phyloP scores from a whole-genome alignment of 169 alveolate genomes.

The Eimeria tenella region DNA sequence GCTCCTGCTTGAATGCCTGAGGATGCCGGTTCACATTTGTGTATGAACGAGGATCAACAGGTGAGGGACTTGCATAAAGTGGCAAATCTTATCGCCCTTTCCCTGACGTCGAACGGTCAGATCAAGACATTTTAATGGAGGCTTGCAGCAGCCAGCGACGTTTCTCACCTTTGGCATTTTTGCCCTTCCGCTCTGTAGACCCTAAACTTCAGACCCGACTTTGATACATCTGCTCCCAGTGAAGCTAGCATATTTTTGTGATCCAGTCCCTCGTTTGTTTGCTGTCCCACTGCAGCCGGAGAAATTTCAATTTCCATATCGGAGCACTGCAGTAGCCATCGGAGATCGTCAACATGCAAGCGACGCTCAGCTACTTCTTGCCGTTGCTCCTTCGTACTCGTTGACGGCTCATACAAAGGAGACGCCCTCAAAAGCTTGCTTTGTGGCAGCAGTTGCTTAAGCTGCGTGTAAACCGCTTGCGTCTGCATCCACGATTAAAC shows the following conservation, averaged over 20 bases:
- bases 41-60: too few species aligned
- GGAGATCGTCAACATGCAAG: conserved; percentile 73
- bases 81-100: too few species aligned
- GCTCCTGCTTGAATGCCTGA: too few species aligned
- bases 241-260: conserved; percentile 6
- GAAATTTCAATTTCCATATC: conserved; percentile 8
- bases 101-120: too few species aligned
- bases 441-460: neutral
- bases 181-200: conserved; percentile 63
- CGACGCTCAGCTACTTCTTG: neutral
- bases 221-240: neutral
- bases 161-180: conserved; percentile 59
- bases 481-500: conserved; percentile 35
- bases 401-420: neutral
- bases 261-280: neutral
- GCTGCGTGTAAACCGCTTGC: neutral
- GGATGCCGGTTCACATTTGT: too few species aligned
- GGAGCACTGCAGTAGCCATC: conserved; percentile 77
- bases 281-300: neutral
- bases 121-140: neutral
- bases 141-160: neutral
- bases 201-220: conserved; percentile 36
- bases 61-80: too few species aligned
- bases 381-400: neutral
- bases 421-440: conserved; percentile 28